These are phyloP conservation scores for Aspergillus fructus DNA, from an alignment of 2,329 filamentous ascomycete species.

Conservation along the genomic window DNA sequence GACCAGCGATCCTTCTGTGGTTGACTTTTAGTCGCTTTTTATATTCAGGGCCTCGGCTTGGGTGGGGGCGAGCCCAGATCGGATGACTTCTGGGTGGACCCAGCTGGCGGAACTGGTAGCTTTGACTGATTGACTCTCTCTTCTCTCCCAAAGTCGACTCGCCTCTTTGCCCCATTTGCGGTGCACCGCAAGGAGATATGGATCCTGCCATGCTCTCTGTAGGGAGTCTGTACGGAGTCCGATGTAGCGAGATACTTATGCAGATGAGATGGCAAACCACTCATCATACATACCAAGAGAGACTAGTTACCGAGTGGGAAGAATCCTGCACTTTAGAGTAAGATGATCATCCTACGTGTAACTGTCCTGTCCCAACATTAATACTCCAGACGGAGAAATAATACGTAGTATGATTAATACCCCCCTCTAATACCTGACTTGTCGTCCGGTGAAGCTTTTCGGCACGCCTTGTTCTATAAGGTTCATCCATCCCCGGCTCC, in stretches of 20 bases:
- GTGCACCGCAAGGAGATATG: no score
- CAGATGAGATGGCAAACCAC: not conserved
- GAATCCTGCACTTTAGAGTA: not conserved
- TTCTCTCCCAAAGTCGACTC: no score
- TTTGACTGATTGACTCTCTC: no score
- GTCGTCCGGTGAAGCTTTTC: slow-evolving; percentile 11
- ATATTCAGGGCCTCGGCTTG: slow-evolving; percentile 15
- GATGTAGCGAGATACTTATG: not conserved
- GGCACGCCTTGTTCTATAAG: not conserved
- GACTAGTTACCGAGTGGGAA: not conserved
- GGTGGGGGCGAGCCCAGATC: slow-evolving; percentile 18
- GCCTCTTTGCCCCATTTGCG: no score
- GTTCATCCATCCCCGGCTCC: not conserved
- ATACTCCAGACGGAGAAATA: slow-evolving; percentile 1
- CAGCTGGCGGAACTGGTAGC: not conserved
- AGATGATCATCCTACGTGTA: not conserved
- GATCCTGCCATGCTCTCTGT: not conserved
- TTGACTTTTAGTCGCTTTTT: no score
- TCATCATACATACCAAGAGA: not conserved
- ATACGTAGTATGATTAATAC: not conserved
- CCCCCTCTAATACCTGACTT: not conserved
- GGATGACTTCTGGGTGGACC: slow-evolving; percentile 16
- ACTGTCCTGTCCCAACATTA: no score
- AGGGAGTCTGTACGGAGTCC: not conserved
- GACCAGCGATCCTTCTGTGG: slow-evolving; percentile 18